Evolutionary conservation across 768 basidiomycete genomes (phyloP), one percentile per base, ranked within the genome.

Genomic region (Mycena galericulata): DNA sequence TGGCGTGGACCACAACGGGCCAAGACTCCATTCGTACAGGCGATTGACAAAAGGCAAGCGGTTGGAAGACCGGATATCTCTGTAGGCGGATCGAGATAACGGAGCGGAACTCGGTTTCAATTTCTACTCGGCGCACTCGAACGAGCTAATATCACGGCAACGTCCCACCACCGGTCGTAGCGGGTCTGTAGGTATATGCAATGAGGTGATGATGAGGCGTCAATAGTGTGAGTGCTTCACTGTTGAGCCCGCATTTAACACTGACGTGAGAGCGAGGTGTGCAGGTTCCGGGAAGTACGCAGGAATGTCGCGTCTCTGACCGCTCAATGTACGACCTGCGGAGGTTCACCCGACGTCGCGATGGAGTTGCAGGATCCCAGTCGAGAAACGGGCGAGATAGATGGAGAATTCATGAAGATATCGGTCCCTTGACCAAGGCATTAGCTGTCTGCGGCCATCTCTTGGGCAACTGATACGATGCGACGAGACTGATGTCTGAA

Each of bases 231-330:
- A 62, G 46, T 40, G 24, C 56, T 45, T 18, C 7, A 59, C 56
- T 59, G 62, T 69, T 45, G 62, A 49, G 68, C 51, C 68, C 43
- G 61, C 34, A 34, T 64, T 57, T 50, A 62, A 65, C 49, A 58
- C 53, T 65, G 68, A 70, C 68, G 68, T 70, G 68, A 56, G 68
- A 68, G 67, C 32, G 51, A 58, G 62, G 9, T 62, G 58, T 54
- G 49, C 27, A 60, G 32, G 26, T 34, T 60, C 68, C 57, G 68
- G 4, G 41, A 63, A 60, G 57, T 47, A 47, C 62, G 62, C 62
- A 49, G 12, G 30, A 54, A 47, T 32, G 24, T 17, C 45, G 14
- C 8, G 30, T 36, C 30, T 43, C 32, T 34, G 34, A 20, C 32
- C 41, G 20, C 40, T 53, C 34, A 34, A 24, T 24, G 34, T 26